These are phyloP conservation scores for Fusarium austroafricanum DNA, from an alignment of 2,329 filamentous ascomycete species.

Conservation along the genomic window DNA sequence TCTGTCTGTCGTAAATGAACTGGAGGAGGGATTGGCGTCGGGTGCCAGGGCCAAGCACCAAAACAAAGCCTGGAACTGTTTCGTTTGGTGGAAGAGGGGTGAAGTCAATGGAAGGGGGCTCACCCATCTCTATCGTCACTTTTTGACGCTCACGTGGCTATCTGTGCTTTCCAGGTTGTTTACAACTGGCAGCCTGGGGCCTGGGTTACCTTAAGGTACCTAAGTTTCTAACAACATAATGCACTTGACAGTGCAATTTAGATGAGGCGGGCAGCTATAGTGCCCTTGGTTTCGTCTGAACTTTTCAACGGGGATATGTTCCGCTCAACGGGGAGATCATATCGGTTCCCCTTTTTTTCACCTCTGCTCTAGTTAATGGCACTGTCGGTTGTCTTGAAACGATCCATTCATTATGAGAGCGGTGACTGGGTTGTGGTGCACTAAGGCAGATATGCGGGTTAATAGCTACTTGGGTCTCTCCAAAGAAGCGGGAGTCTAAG, in stretches of 20 bases:
- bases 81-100: slow-evolving; percentile 43
- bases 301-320: slow-evolving; percentile 28
- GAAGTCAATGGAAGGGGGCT: slow-evolving; percentile 35
- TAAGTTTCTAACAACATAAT: slow-evolving; percentile 5
- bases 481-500: slow-evolving; percentile 21
- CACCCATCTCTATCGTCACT: slow-evolving; percentile 31
- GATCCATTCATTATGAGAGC: slow-evolving; percentile 27
- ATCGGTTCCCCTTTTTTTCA: slow-evolving; percentile 20
- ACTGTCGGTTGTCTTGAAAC: slow-evolving; percentile 26
- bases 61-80: slow-evolving; percentile 5
- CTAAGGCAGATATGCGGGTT: slow-evolving; percentile 26
- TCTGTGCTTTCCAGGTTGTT: slow-evolving; percentile 7
- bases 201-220: background rate
- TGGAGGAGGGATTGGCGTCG: slow-evolving; percentile 24
- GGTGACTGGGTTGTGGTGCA: slow-evolving; percentile 36
- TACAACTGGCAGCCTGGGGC: background rate
- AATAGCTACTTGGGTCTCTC: slow-evolving; percentile 13
- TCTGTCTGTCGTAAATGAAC: slow-evolving; percentile 10
- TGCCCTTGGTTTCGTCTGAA: slow-evolving; percentile 10
- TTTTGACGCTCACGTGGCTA: slow-evolving; percentile 39
- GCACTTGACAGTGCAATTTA: slow-evolving; percentile 13
- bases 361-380: slow-evolving; percentile 4
- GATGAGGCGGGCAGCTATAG: slow-evolving; percentile 27
- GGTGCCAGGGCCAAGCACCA: slow-evolving; percentile 14
- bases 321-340: slow-evolving; percentile 22